A percentile compares a stretch with the other conserved stretches of the same genome.
phyloP scores from a whole-genome alignment of 2,329 filamentous ascomycete genomes.

The Ascomycota sp. region DNA sequence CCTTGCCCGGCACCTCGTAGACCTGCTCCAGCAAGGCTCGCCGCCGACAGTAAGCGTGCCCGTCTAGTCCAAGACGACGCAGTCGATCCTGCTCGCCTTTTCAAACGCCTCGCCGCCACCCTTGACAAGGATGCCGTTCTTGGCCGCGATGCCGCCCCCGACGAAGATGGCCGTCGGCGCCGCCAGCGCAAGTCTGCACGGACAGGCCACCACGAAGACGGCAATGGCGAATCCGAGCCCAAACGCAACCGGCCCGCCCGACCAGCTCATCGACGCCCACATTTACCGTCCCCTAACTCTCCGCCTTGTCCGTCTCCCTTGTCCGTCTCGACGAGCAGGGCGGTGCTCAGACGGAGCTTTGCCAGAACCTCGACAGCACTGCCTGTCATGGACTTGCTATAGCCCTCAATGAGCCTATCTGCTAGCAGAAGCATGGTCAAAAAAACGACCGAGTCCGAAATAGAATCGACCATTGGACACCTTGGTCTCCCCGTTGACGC shows the following conservation, averaged over 20 bases:
- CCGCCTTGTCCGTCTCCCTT: conserved; percentile 17
- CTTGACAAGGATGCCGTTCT: conserved; percentile 62
- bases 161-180: conserved; percentile 75
- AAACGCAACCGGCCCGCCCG: conserved; percentile 51
- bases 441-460: conserved; percentile 88
- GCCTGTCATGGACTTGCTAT: conserved; percentile 79
- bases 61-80: conserved; percentile 77
- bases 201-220: conserved; percentile 73
- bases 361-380: conserved; percentile 66
- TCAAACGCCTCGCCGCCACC: conserved; percentile 75
- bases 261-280: conserved; percentile 44
- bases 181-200: conserved; percentile 67
- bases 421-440: conserved; percentile 69
- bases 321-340: conserved; percentile 40
- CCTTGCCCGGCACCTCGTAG: conserved; percentile 52
- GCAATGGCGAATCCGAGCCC: conserved; percentile 67
- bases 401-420: conserved; percentile 61
- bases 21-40: conserved; percentile 37
- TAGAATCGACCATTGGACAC: conserved; percentile 39
- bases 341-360: conserved; percentile 57
- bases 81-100: conserved; percentile 58
- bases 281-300: conserved; percentile 16
- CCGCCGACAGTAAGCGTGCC: conserved; percentile 60
- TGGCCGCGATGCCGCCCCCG: conserved; percentile 59
- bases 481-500: conserved; percentile 21